phyloP scores from a whole-genome alignment of 2,329 filamentous ascomycete species.

The Fusarium sp. region DNA sequence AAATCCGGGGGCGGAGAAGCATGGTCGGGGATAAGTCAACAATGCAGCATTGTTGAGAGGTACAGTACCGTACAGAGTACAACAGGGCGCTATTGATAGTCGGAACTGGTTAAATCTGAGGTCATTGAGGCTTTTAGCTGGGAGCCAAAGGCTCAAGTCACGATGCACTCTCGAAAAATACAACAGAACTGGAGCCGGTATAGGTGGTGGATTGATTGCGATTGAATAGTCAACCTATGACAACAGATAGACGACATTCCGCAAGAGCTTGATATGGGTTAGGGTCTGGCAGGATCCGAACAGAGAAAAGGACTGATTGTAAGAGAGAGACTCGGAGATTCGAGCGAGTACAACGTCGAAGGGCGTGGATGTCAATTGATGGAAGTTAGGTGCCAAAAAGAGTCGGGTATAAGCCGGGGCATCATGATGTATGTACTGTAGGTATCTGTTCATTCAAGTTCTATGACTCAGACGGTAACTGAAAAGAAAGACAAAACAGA shows the following conservation, averaged over 20 bases:
- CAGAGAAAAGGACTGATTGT: background rate
- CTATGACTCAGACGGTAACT: conserved; percentile 25
- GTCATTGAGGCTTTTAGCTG: conserved; percentile 2
- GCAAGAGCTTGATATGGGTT: conserved; percentile 2
- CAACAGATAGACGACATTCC: background rate
- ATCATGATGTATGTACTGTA: background rate
- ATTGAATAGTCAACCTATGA: background rate
- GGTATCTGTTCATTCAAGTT: background rate
- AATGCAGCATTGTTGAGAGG: background rate
- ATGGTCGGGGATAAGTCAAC: conserved; percentile 37
- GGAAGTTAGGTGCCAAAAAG: conserved; percentile 28
- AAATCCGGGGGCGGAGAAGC: conserved; percentile 42
- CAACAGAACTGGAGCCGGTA: background rate
- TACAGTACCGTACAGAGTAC: background rate
- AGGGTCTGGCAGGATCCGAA: background rate
- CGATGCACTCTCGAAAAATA: background rate
- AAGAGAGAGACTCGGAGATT: conserved; percentile 14
- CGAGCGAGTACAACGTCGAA: conserved; percentile 28
- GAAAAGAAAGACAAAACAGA: conserved; percentile 1
- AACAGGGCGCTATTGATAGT: background rate
- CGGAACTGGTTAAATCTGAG: background rate
- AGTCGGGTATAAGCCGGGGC: conserved; percentile 18
- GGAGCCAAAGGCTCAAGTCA: background rate
- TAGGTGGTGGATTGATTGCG: background rate
- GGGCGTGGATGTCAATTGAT: conserved; percentile 44